phyloP scores from a whole-genome alignment of 108 stramenopile species.

The Nitzschia palea region DNA sequence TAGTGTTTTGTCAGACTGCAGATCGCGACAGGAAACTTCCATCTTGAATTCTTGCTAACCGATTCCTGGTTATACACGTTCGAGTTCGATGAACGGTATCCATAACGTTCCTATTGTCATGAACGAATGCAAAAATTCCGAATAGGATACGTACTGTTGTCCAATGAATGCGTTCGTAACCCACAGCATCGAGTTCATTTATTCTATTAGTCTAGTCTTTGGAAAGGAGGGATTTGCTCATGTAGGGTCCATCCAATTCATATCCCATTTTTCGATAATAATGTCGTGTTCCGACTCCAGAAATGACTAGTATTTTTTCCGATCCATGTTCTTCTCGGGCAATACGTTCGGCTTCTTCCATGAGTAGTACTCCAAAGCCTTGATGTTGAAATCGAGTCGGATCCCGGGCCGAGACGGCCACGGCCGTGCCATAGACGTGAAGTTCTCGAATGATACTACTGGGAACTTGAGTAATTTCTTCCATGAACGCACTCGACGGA shows the following conservation, averaged over 20 bases:
- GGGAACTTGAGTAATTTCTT: slow-evolving; percentile 53
- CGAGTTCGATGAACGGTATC: too few relatives aligned
- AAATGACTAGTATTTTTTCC: slow-evolving; percentile 90
- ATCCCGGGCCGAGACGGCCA: slow-evolving; percentile 85
- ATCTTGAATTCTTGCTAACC: too few relatives aligned
- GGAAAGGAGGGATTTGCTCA: slow-evolving; percentile 62
- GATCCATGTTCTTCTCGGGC: slow-evolving; percentile 90
- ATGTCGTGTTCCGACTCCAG: slow-evolving; percentile 95
- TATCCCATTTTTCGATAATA: slow-evolving; percentile 97
- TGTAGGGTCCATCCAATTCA: slow-evolving; percentile 87
- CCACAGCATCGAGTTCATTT: too few relatives aligned
- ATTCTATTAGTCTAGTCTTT: slow-evolving; percentile 2
- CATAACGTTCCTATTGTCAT: too few relatives aligned
- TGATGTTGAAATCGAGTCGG: slow-evolving; percentile 95
- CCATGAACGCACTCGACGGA: slow-evolving; percentile 24
- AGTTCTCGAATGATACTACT: slow-evolving; percentile 91
- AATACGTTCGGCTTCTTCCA: slow-evolving; percentile 96
- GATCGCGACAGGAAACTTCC: too few relatives aligned
- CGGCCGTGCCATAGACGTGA: slow-evolving; percentile 97
- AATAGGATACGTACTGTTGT: too few relatives aligned
- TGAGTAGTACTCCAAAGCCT: slow-evolving; percentile 92
- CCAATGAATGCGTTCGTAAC: too few relatives aligned
- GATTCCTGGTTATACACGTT: too few relatives aligned
- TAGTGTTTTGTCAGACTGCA: too few relatives aligned
- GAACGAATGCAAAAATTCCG: too few relatives aligned